Evolutionary conservation across 192 early-diverging fungal genomes (phyloP).

Genomic region (Obelidium mucronatum): DNA sequence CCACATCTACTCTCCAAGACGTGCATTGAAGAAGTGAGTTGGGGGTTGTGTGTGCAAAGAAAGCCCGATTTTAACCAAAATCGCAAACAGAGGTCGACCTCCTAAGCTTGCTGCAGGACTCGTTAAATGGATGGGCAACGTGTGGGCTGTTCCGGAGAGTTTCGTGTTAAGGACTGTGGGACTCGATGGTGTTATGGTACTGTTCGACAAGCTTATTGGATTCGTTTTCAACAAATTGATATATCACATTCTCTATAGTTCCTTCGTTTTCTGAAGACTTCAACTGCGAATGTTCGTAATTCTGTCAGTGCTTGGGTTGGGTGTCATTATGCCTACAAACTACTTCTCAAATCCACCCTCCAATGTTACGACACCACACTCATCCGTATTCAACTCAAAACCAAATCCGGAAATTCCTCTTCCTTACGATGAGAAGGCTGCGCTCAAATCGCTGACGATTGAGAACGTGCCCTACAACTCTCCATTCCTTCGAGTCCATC

Average conservation of each 20-base stretch:
- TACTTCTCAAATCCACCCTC: conserved; percentile 50
- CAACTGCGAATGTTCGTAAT: conserved; percentile 48
- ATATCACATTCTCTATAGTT: too few species aligned
- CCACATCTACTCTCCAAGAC: conserved; percentile 58
- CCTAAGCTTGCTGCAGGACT: conserved; percentile 47
- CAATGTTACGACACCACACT: background rate
- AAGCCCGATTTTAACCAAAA: too few species aligned
- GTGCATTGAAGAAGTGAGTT: conserved; percentile 42
- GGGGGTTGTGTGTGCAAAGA: background rate
- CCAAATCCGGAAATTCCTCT: background rate
- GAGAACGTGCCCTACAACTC: conserved; percentile 57
- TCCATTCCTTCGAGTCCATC: conserved; percentile 48
- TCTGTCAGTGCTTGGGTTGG: conserved; percentile 52
- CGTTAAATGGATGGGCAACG: conserved; percentile 46
- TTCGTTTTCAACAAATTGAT: background rate
- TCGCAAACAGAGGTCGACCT: conserved; percentile 45
- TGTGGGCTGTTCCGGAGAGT: conserved; percentile 43
- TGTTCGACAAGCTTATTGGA: background rate
- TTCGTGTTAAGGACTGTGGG: conserved; percentile 57
- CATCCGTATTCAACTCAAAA: too few species aligned
- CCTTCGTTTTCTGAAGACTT: conserved; percentile 59
- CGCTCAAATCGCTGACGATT: conserved; percentile 48
- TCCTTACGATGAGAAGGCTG: conserved; percentile 34
- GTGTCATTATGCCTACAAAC: conserved; percentile 57
- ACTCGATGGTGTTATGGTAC: conserved; percentile 56